Conservation (phyloP, 306 rosid species). For the Prosopis cineraria region DNA sequence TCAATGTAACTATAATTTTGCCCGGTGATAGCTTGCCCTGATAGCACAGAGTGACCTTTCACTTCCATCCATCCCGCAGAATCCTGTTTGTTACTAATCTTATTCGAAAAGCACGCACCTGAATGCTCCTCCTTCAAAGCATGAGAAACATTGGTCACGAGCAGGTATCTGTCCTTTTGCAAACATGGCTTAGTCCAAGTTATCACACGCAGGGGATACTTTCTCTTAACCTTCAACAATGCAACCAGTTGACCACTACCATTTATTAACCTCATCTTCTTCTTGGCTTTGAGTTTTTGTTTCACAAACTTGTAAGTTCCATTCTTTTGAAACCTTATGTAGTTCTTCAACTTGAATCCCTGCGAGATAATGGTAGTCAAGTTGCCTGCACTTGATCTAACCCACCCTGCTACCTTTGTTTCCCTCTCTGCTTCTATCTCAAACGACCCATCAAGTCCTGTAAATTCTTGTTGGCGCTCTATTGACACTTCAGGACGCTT, state of each 20-base stretch:
- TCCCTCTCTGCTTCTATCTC: conserved; percentile 54
- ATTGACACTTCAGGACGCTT: conserved; percentile 43
- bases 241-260: conserved; percentile 34
- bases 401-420: conserved; percentile 59
- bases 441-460: conserved; percentile 67
- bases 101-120: conserved; percentile 10
- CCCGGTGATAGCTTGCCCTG: conserved; percentile 54
- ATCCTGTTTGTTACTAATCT: conserved; percentile 48
- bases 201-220: conserved; percentile 53
- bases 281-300: conserved; percentile 51
- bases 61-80: conserved; percentile 81
- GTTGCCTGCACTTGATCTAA: conserved; percentile 66
- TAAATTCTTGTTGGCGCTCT: conserved; percentile 45
- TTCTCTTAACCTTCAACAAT: conserved; percentile 34
- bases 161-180: conserved; percentile 39
- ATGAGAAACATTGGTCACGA: conserved; percentile 59
- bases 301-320: conserved; percentile 61
- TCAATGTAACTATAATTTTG: conserved; percentile 51
- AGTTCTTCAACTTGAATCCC: conserved; percentile 43
- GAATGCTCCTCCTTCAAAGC: conserved; percentile 44
- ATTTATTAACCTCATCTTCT: conserved; percentile 36
- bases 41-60: conserved; percentile 64
- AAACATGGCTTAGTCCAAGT: conserved; percentile 39
- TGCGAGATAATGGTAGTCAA: conserved; percentile 49
- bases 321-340: conserved; percentile 37